A percentile compares a stretch with the other conserved stretches of the same genome.
phyloP scores from a whole-genome alignment of 2,329 filamentous ascomycete species.

The Colletotrichum aenigma region DNA sequence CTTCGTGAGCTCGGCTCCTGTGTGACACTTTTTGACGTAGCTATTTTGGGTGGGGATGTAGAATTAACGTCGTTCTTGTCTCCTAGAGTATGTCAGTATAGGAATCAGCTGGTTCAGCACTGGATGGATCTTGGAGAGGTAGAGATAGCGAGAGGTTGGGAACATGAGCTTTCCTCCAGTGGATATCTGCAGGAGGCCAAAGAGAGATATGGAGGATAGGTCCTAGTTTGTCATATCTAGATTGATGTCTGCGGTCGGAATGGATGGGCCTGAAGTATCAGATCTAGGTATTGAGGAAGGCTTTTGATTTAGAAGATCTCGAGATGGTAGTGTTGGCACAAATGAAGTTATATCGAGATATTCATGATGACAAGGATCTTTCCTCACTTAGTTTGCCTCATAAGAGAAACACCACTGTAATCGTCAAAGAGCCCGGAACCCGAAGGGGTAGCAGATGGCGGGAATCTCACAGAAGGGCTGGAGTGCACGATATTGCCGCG shows the following conservation, averaged over 20 bases:
- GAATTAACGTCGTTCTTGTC: neutral
- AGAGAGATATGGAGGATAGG: neutral
- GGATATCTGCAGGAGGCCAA: neutral
- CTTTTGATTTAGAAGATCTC: neutral
- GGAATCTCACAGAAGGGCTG: fast-evolving
- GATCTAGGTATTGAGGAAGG: neutral
- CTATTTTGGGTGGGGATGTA: neutral
- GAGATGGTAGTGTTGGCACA: neutral
- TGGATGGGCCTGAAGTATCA: neutral
- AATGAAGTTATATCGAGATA: neutral
- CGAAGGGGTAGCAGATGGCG: neutral
- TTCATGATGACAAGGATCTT: fast-evolving
- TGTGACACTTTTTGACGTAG: neutral
- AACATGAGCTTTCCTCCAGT: neutral
- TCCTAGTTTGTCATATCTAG: neutral
- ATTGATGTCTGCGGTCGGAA: neutral
- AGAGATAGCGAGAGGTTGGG: neutral
- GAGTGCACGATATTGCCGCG: fast-evolving
- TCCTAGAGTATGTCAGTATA: neutral
- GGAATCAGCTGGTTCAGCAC: neutral
- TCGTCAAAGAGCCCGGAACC: neutral
- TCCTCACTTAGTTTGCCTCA: neutral
- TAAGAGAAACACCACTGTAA: neutral
- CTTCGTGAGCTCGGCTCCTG: neutral
- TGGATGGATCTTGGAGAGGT: neutral